A percentile compares a stretch with the other conserved stretches of the same genome.
phyloP scores from a whole-genome alignment of 768 basidiomycete genomes.

The Russula lepida region DNA sequence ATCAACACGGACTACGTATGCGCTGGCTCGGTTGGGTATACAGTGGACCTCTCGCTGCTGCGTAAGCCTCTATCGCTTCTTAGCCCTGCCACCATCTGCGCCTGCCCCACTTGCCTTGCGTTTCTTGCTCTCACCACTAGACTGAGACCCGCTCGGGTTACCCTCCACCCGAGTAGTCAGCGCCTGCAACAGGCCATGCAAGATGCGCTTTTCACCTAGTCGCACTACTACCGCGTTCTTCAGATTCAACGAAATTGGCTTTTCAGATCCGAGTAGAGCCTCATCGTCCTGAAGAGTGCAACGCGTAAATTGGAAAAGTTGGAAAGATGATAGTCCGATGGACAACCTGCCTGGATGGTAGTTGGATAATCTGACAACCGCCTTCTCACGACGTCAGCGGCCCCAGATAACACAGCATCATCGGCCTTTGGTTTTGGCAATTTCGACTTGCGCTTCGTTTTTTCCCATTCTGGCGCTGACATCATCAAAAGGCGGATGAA shows the following conservation, averaged over 20 bases:
- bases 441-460: slow-evolving; percentile 50
- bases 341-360: slow-evolving; percentile 43
- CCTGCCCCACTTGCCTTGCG: slow-evolving; percentile 4
- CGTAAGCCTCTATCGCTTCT: background rate
- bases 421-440: slow-evolving; percentile 68
- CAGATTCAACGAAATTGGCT: slow-evolving; percentile 34
- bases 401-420: slow-evolving; percentile 36
- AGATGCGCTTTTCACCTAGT: slow-evolving; percentile 70
- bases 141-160: background rate
- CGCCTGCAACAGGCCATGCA: slow-evolving; percentile 27
- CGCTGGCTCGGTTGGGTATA: too few relatives aligned
- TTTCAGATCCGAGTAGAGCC: slow-evolving; percentile 28
- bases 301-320: background rate
- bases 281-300: slow-evolving; percentile 41
- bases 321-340: background rate
- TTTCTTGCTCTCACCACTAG: background rate
- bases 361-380: slow-evolving; percentile 52
- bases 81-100: background rate
- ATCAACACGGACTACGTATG: background rate
- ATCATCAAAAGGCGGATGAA: slow-evolving; percentile 58
- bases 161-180: background rate
- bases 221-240: slow-evolving; percentile 64
- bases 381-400: slow-evolving; percentile 39
- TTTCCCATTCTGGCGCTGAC: slow-evolving; percentile 49
- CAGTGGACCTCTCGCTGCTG: background rate